Base-by-base conservation (phyloP, 768 basidiomycete genomes). In the Mycena pura region DNA sequence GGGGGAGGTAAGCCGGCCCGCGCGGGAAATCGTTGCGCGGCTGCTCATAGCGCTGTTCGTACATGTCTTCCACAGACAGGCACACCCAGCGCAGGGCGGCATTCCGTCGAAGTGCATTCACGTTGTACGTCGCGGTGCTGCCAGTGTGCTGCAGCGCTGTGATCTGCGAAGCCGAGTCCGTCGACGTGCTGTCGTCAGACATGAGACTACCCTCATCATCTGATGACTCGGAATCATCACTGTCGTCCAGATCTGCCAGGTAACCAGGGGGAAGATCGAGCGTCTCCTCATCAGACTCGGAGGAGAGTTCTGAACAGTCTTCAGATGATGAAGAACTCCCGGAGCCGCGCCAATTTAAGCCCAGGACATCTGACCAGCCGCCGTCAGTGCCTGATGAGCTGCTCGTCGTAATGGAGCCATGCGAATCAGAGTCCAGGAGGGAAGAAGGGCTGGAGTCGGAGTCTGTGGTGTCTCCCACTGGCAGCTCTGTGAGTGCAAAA, bases 51-150 rank as follows among this genome's bases (percentile, higher is more conserved):
- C 61, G 64, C 8, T 65, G 52, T 19, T 32, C 13, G 34, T 68
- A 62, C 67, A 68, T 68, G 6, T 62, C 44, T 19, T 60, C 43
- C 22, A 66, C 41, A 25, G 52, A 32, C 17, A 53, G n/a, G 5
- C 51, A 27, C 13, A 57, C 53, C 57, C 56, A 60, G 29, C 28
- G 22, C 11, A n/a, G 8, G 7, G 15, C 1, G 19, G 21, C 28
- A 7, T 39, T 44, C 24, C 32, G 19, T 14, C 2, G 6, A 2
- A 13, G 27, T 6, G 3, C n/a, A 8, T 27, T 14, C 6, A 10
- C 3, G 14, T 24, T 25, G 17, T 27, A 34, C 57, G 65, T 0
- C n/a, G n/a, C n/a, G n/a, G n/a, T n/a, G 6, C 3, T 28, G 17
- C 0, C 3, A 7, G 22, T 45, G 15, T 19, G 48, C 32, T 4